phyloP scores from a whole-genome alignment of 805 yeast species.

The Teunomyces kruisii region DNA sequence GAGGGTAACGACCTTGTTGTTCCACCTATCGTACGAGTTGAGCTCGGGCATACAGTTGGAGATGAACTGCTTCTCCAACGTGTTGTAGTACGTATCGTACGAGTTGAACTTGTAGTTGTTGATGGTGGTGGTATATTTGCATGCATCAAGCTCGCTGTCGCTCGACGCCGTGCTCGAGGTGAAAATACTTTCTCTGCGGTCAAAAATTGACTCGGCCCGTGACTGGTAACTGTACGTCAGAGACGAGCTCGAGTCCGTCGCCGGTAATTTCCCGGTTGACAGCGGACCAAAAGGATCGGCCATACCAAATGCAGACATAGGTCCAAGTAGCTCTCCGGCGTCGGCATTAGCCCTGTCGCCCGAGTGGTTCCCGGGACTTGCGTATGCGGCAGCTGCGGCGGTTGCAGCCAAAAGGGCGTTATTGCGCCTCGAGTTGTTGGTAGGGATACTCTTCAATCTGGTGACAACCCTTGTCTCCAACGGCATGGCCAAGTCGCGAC shows the following conservation, averaged over 20 bases:
- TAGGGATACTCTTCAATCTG: conserved; percentile 27
- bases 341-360: background rate
- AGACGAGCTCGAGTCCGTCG: background rate
- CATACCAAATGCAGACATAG: background rate
- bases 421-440: conserved; percentile 16
- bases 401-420: conserved; percentile 24
- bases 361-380: background rate
- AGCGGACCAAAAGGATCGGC: background rate
- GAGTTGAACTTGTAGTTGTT: conserved; percentile 12
- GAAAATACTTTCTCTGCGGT: background rate
- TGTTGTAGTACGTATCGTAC: conserved; percentile 17
- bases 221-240: background rate
- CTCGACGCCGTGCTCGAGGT: background rate
- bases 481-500: conserved; percentile 33
- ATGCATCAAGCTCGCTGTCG: background rate
- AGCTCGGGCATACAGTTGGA: conserved; percentile 37
- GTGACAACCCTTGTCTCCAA: conserved; percentile 26
- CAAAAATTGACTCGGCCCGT: background rate
- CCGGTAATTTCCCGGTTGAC: background rate
- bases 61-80: conserved; percentile 36
- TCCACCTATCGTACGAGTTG: conserved; percentile 42
- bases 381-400: conserved; percentile 17
- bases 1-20: conserved; percentile 10
- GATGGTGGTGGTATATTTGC: conserved; percentile 7
- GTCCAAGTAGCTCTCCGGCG: background rate